Conservation (phyloP, 148 eudicot genomes). For the Cornus kousa region DNA sequence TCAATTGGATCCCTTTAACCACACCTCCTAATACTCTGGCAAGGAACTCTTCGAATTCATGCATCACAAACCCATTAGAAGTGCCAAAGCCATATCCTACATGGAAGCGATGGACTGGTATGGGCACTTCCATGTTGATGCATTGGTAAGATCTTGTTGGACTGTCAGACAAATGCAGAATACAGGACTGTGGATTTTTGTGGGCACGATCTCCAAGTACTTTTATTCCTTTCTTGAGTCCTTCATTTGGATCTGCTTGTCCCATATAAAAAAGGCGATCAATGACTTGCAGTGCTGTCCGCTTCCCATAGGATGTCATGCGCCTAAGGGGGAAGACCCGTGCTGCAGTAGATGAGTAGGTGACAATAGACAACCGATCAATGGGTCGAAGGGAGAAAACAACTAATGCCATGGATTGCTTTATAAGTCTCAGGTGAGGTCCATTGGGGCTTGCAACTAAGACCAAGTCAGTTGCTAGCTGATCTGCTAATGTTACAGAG, state of each 20-base stretch:
- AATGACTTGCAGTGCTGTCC: slow-evolving; percentile 81
- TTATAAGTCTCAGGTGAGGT: slow-evolving; percentile 82
- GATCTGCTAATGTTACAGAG: slow-evolving; percentile 52
- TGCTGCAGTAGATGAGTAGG: slow-evolving; percentile 79
- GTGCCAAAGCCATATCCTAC: slow-evolving; percentile 49
- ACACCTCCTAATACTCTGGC: slow-evolving; percentile 56
- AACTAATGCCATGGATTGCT: slow-evolving; percentile 72
- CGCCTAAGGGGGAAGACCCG: slow-evolving; percentile 76
- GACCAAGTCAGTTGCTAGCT: slow-evolving; percentile 73
- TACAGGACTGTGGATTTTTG: slow-evolving; percentile 61
- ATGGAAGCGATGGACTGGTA: slow-evolving; percentile 65
- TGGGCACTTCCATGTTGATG: slow-evolving; percentile 34
- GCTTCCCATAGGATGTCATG: slow-evolving; percentile 77
- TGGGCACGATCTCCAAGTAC: slow-evolving; percentile 72
- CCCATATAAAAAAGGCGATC: slow-evolving; percentile 76
- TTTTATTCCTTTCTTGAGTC: slow-evolving; percentile 74
- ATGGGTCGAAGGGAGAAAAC: slow-evolving; percentile 69
- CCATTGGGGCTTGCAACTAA: slow-evolving; percentile 83
- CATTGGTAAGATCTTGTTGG: slow-evolving; percentile 51
- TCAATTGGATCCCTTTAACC: slow-evolving; percentile 57
- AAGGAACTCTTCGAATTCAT: slow-evolving; percentile 65
- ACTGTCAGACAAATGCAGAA: slow-evolving; percentile 67
- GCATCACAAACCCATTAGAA: slow-evolving; percentile 60
- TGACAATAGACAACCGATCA: slow-evolving; percentile 81
- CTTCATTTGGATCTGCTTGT: slow-evolving; percentile 68